phyloP scores from a whole-genome alignment of 2,329 filamentous ascomycete genomes.

The Amylocarpus encephaloides region DNA sequence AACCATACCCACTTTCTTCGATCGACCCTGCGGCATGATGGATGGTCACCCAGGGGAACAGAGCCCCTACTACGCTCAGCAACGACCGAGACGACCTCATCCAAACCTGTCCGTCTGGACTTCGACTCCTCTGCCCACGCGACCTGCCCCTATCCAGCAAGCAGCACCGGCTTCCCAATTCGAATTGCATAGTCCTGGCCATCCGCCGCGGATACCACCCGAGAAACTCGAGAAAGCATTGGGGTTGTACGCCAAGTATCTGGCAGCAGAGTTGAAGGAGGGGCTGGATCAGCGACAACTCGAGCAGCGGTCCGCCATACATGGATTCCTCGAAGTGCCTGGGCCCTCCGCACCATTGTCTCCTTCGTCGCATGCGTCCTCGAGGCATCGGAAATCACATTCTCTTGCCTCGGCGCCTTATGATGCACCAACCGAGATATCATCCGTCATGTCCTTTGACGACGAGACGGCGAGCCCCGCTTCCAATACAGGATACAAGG shows the following conservation, averaged over 20 bases:
- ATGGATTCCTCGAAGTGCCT: slow-evolving; percentile 14
- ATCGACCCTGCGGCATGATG: not conserved
- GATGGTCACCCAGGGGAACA: not conserved
- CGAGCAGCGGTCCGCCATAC: slow-evolving; percentile 11
- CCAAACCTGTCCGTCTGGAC: slow-evolving; percentile 13
- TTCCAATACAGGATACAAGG: slow-evolving; percentile 15
- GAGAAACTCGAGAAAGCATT: slow-evolving; percentile 22
- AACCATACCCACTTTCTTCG: not conserved
- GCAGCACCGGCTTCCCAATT: slow-evolving; percentile 11
- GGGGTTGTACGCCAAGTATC: slow-evolving; percentile 19
- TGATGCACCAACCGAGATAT: slow-evolving; percentile 21
- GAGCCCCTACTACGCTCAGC: not conserved
- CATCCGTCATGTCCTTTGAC: slow-evolving; percentile 27
- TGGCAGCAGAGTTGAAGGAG: slow-evolving; percentile 12
- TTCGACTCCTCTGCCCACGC: slow-evolving; percentile 2
- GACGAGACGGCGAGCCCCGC: slow-evolving; percentile 16
- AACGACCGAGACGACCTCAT: not conserved
- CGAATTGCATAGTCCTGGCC: slow-evolving; percentile 8
- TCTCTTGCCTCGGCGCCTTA: slow-evolving; percentile 14
- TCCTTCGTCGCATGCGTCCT: slow-evolving; percentile 18
- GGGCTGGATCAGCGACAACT: slow-evolving; percentile 16
- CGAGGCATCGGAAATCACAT: slow-evolving; percentile 10
- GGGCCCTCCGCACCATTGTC: slow-evolving; percentile 17
- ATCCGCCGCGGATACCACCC: slow-evolving; percentile 22
- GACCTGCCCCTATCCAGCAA: slow-evolving; percentile 8